These are phyloP conservation scores for Tylopilus balloui DNA, from an alignment of 768 basidiomycete species.

Conservation along the genomic window DNA sequence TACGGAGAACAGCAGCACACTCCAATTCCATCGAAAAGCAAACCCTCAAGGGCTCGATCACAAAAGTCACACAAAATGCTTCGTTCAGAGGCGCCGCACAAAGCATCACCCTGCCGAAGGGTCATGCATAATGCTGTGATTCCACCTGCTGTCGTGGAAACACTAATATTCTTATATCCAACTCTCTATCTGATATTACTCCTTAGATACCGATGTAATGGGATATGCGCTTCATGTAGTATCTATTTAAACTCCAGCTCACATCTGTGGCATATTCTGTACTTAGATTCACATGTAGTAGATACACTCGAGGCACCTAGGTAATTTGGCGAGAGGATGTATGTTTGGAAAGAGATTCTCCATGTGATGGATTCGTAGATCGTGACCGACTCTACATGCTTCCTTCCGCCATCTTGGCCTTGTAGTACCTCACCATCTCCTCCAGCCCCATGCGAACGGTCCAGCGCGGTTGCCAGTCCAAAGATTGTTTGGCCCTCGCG, in stretches of 20 bases:
- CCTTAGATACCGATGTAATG: slow-evolving; percentile 14
- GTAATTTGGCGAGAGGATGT: neutral
- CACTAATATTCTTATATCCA: slow-evolving; percentile 14
- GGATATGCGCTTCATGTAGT: neutral
- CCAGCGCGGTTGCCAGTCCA: slow-evolving; percentile 93
- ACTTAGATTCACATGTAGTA: slow-evolving; percentile 18
- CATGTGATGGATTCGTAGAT: neutral
- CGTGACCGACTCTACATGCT: slow-evolving; percentile 45
- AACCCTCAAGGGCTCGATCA: slow-evolving; percentile 51
- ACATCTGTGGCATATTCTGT: slow-evolving; percentile 4
- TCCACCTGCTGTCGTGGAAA: slow-evolving; percentile 6
- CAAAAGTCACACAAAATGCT: slow-evolving; percentile 38
- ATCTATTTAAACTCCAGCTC: slow-evolving; percentile 11
- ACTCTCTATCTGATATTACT: slow-evolving; percentile 6
- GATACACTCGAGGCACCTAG: slow-evolving; percentile 1
- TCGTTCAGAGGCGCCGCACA: slow-evolving; percentile 11
- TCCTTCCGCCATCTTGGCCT: slow-evolving; percentile 83
- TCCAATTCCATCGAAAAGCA: slow-evolving; percentile 44
- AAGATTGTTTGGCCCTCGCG: slow-evolving; percentile 74
- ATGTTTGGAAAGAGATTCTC: neutral
- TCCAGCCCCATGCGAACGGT: slow-evolving; percentile 88
- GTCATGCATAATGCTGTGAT: neutral
- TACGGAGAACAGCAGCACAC: slow-evolving; percentile 38
- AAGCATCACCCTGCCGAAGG: slow-evolving; percentile 14
- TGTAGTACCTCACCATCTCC: slow-evolving; percentile 94